A percentile compares a stretch with the other conserved stretches of the same genome.
These are phyloP conservation scores for Cyberlindnera meyerae DNA, from an alignment of 805 yeast genomes.

Conservation along the genomic window DNA sequence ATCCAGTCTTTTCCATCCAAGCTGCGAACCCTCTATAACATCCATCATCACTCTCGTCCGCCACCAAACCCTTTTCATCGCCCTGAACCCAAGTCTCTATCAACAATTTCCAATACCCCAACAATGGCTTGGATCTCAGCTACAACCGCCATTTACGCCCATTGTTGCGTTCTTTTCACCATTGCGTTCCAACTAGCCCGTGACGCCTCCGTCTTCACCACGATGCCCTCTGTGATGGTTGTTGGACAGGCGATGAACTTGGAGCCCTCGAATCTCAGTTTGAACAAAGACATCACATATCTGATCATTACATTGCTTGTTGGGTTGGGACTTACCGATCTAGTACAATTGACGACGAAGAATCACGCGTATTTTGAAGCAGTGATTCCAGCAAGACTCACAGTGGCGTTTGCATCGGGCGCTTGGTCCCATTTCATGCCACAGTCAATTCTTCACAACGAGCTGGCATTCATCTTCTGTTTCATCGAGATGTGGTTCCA, in stretches of 20 bases:
- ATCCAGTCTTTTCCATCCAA: no score
- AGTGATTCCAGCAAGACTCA: constrained; percentile 53
- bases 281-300: background rate
- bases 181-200: constrained; percentile 43
- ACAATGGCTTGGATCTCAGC: constrained; percentile 50
- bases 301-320: constrained; percentile 37
- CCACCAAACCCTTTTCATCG: no score
- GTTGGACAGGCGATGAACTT: constrained; percentile 49
- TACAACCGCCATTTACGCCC: constrained; percentile 40
- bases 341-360: constrained; percentile 50
- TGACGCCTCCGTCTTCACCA: constrained; percentile 41
- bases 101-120: no score
- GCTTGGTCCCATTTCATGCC: constrained; percentile 43
- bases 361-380: constrained; percentile 50
- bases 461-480: constrained; percentile 49
- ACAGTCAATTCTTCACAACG: constrained; percentile 49
- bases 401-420: constrained; percentile 44
- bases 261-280: constrained; percentile 2
- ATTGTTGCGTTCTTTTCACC: constrained; percentile 41
- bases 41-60: no score
- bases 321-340: constrained; percentile 44
- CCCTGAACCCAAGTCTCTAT: no score
- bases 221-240: constrained; percentile 43
- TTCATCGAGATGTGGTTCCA: constrained; percentile 70
- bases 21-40: no score